These are phyloP conservation scores for Aspergillus caelatus DNA, from an alignment of 2,329 filamentous ascomycete genomes.

Conservation along the genomic window DNA sequence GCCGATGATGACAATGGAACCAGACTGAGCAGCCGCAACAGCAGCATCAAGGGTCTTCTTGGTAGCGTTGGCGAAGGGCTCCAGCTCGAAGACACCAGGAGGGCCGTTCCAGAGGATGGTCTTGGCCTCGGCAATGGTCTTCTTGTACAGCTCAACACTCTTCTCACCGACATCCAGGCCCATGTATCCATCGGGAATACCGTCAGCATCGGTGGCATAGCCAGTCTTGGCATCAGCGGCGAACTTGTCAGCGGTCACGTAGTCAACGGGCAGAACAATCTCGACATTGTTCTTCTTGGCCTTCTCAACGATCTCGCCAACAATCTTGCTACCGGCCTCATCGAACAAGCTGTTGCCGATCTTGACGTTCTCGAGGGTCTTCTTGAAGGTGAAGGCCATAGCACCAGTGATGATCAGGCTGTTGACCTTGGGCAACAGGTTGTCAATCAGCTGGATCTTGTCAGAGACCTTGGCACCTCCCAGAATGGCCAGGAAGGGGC, in stretches of 20 bases:
- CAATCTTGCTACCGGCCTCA: constrained; percentile 89
- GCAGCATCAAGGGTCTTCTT: constrained; percentile 89
- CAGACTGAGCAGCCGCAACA: constrained; percentile 75
- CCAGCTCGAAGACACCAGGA: constrained; percentile 95
- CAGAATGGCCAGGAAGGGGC: constrained; percentile 97
- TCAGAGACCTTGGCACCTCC: constrained; percentile 98
- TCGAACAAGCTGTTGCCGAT: constrained; percentile 94
- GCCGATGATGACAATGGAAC: constrained; percentile 97
- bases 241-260: constrained; percentile 96
- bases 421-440: constrained; percentile 97
- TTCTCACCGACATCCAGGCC: constrained; percentile 92
- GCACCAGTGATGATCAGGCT: constrained; percentile 94
- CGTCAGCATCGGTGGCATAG: constrained; percentile 79
- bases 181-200: constrained; percentile 97
- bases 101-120: constrained; percentile 99
- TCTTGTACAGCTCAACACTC: constrained; percentile 84
- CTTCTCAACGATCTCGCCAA: constrained; percentile 85
- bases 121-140: constrained; percentile 82
- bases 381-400: constrained; percentile 99
- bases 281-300: constrained; percentile 96
- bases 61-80: constrained; percentile 89
- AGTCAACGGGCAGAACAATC: constrained; percentile 92
- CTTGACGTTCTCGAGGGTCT: constrained; percentile 86
- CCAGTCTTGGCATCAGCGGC: constrained; percentile 78
- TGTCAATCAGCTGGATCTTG: constrained; percentile 99